These are phyloP conservation scores for Clonostachys sp. DNA, from an alignment of 2,329 filamentous ascomycete species.

Conservation along the genomic window DNA sequence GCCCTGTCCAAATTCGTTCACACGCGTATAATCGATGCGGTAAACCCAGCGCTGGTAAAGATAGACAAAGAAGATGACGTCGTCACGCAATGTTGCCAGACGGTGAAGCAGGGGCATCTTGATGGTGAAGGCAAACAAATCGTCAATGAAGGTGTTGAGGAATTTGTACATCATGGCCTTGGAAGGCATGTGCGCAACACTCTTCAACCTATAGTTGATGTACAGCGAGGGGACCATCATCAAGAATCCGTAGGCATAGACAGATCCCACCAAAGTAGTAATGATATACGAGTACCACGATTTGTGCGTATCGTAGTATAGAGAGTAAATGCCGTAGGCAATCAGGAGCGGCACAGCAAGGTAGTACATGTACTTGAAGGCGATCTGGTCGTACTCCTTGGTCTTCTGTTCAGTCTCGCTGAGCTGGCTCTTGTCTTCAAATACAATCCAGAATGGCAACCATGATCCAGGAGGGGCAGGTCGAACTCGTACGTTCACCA, in stretches of 20 bases:
- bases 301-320: slow-evolving; percentile 93
- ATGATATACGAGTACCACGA: slow-evolving; percentile 98
- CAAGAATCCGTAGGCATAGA: slow-evolving; percentile 97
- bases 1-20: slow-evolving; percentile 98
- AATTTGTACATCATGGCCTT: slow-evolving; percentile 99
- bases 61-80: slow-evolving; percentile 98
- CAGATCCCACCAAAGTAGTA: slow-evolving; percentile 87
- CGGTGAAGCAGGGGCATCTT: slow-evolving; percentile 97
- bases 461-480: slow-evolving; percentile 62
- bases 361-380: slow-evolving; percentile 96
- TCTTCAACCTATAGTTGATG: slow-evolving; percentile 98
- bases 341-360: slow-evolving; percentile 82
- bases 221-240: slow-evolving; percentile 99
- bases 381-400: slow-evolving; percentile 96
- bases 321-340: slow-evolving; percentile 86
- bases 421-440: slow-evolving; percentile 96
- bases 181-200: slow-evolving; percentile 92
- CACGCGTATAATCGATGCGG: slow-evolving; percentile 82
- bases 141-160: slow-evolving; percentile 97
- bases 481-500: slow-evolving; percentile 82
- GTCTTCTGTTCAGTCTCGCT: slow-evolving; percentile 96
- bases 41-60: slow-evolving; percentile 93
- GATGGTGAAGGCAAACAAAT: slow-evolving; percentile 97
- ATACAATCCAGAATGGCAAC: slow-evolving; percentile 74
- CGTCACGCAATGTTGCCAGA: slow-evolving; percentile 86